Evolutionary conservation across 2,329 filamentous ascomycete species (phyloP).

Genomic region (Alternaria novae-zelandiae): DNA sequence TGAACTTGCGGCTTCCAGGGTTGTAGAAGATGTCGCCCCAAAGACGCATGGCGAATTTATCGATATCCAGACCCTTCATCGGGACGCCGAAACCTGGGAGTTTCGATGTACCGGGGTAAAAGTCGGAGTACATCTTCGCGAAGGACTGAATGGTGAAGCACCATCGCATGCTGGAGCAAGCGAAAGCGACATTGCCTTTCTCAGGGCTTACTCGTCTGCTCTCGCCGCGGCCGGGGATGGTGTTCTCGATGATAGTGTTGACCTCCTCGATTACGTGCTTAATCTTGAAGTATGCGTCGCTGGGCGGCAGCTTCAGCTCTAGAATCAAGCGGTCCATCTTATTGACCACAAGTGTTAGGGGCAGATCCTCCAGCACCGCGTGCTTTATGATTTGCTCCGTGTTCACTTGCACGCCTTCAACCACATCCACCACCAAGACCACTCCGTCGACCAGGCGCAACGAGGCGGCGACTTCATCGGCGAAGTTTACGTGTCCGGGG

Average conservation of each 20-base stretch:
- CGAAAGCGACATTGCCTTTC: slow-evolving; percentile 97
- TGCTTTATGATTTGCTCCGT: slow-evolving; percentile 98
- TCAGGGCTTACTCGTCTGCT: slow-evolving; percentile 86
- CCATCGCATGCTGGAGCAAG: slow-evolving; percentile 93
- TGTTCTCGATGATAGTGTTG: slow-evolving; percentile 92
- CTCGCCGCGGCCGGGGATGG: slow-evolving; percentile 80
- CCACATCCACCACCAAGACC: slow-evolving; percentile 91
- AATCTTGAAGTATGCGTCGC: slow-evolving; percentile 97
- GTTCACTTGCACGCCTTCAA: slow-evolving; percentile 98
- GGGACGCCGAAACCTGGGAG: slow-evolving; percentile 42
- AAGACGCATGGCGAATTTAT: slow-evolving; percentile 82
- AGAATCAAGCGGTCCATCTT: slow-evolving; percentile 96
- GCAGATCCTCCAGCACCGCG: slow-evolving; percentile 86
- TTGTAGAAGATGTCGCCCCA: slow-evolving; percentile 99
- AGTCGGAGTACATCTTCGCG: slow-evolving; percentile 93
- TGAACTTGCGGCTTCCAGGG: slow-evolving; percentile 86
- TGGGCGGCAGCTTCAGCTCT: slow-evolving; percentile 90
- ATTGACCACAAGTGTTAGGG: slow-evolving; percentile 89
- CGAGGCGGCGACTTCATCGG: slow-evolving; percentile 91
- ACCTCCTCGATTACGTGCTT: slow-evolving; percentile 99
- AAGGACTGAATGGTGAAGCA: slow-evolving; percentile 95
- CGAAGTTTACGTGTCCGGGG: slow-evolving; percentile 97
- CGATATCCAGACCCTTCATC: slow-evolving; percentile 66
- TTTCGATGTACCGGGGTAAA: slow-evolving; percentile 67
- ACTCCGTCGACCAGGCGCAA: slow-evolving; percentile 89